Conservation (phyloP, 1,284 basidiomycete species). For the Boletus sp. region DNA sequence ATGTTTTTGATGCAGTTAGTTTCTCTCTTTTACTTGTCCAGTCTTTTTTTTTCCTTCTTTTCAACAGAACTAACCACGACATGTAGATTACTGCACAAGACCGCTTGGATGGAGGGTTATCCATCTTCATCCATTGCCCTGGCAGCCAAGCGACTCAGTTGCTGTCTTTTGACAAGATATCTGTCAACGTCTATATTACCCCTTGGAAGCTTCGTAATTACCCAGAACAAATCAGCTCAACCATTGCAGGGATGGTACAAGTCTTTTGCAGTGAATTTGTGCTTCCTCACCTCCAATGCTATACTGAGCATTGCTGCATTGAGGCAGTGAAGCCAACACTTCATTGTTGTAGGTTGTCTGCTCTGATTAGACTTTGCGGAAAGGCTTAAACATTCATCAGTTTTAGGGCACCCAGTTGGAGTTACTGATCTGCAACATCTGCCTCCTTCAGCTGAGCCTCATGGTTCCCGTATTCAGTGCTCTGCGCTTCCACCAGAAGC, state of each 20-base stretch:
- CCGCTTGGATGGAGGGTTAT: background rate
- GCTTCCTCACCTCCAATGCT: background rate
- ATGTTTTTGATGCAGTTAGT: background rate
- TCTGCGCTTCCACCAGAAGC: no score
- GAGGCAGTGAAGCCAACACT: background rate
- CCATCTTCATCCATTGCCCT: background rate
- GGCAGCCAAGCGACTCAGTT: background rate
- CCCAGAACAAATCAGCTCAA: background rate
- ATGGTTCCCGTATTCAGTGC: no score
- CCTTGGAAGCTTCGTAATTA: background rate
- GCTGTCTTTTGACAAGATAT: background rate
- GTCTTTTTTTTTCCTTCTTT: no score
- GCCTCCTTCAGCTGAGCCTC: no score
- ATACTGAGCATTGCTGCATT: background rate
- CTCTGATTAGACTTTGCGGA: no score
- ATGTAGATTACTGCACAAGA: slow-evolving; percentile 1
- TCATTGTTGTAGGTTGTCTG: no score
- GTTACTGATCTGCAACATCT: no score
- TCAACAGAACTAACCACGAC: no score
- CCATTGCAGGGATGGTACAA: background rate
- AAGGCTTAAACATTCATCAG: no score
- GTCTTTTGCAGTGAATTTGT: background rate
- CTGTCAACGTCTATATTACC: background rate
- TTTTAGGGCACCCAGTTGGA: no score
- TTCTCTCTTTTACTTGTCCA: no score